Percentiles rank a stretch among this genome's conserved stretches.
These are phyloP conservation scores for Triticum urartu DNA, from an alignment of 176 grass and related monocot genomes.

Conservation along the genomic window DNA sequence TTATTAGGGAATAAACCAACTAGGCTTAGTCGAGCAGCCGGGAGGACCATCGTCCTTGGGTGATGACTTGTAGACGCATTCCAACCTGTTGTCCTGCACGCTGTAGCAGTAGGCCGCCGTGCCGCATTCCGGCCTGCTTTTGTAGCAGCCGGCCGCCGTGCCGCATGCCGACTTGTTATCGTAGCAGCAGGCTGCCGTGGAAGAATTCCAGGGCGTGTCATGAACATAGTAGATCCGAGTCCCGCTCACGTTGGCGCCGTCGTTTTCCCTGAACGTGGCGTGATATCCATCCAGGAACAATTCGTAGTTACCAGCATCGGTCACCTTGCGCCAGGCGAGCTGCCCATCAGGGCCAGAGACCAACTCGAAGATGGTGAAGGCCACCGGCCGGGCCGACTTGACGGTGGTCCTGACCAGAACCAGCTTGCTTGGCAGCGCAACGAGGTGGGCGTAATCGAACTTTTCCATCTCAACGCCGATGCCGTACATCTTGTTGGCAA, in stretches of 20 bases:
- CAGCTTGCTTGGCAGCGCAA: slow-evolving; percentile 8
- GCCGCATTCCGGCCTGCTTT: not conserved
- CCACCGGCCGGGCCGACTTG: not conserved
- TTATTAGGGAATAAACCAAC: not conserved
- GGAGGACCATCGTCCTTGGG: not conserved
- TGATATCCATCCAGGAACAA: slow-evolving; percentile 20
- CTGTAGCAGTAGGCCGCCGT: not conserved
- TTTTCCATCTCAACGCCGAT: not conserved
- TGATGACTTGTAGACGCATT: not conserved
- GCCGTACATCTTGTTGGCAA: not conserved
- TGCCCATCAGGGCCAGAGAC: not conserved
- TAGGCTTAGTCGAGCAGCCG: not conserved
- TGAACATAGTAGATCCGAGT: slow-evolving; percentile 21
- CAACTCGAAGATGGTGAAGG: slow-evolving; percentile 22
- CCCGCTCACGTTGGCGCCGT: not conserved
- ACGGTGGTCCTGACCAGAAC: not conserved
- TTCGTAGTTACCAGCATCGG: slow-evolving; percentile 6
- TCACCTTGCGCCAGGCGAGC: not conserved
- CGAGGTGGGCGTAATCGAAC: not conserved
- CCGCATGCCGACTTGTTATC: not conserved
- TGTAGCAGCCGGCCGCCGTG: not conserved
- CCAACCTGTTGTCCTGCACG: not conserved
- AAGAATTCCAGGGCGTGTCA: not conserved
- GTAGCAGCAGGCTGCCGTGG: not conserved
- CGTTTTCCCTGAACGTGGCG: not conserved